phyloP scores from a whole-genome alignment of 345 rosid species.

The Nephelium lappaceum region DNA sequence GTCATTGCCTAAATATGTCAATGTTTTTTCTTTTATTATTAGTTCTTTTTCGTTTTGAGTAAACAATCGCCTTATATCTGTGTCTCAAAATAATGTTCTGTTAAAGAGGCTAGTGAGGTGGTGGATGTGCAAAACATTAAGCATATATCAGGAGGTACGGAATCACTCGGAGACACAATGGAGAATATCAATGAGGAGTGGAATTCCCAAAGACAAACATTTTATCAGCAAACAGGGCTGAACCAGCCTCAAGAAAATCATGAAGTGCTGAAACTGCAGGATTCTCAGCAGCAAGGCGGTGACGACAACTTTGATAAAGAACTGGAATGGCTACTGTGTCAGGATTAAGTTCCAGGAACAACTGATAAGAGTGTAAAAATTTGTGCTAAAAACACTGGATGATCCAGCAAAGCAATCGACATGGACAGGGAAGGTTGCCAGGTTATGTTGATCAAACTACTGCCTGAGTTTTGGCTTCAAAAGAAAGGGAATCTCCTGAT shows the following conservation, averaged over 20 bases:
- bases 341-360: not conserved
- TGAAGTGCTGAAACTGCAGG: conserved; percentile 12
- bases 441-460: not conserved
- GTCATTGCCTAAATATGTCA: not conserved
- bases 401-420: conserved; percentile 3
- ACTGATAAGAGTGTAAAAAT: not conserved
- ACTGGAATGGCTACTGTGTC: conserved; percentile 44
- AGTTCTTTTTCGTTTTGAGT: not conserved
- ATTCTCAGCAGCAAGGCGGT: conserved; percentile 18
- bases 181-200: conserved; percentile 55
- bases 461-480: too few species aligned
- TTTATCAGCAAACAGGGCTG: conserved; percentile 51
- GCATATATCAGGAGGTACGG: conserved; percentile 58
- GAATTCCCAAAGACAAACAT: conserved; percentile 49
- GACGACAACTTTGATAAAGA: conserved; percentile 44
- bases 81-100: conserved; percentile 27
- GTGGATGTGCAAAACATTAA: conserved; percentile 55
- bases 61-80: not conserved
- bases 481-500: too few species aligned
- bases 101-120: conserved; percentile 49
- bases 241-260: conserved; percentile 23
- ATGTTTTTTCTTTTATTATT: not conserved
- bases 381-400: not conserved
- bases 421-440: not conserved
- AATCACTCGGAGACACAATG: conserved; percentile 44